Percentiles rank a stretch among this genome's conserved stretches.
phyloP scores from a whole-genome alignment of 176 grass and related monocot species.

The Bonia amplexicaulis region DNA sequence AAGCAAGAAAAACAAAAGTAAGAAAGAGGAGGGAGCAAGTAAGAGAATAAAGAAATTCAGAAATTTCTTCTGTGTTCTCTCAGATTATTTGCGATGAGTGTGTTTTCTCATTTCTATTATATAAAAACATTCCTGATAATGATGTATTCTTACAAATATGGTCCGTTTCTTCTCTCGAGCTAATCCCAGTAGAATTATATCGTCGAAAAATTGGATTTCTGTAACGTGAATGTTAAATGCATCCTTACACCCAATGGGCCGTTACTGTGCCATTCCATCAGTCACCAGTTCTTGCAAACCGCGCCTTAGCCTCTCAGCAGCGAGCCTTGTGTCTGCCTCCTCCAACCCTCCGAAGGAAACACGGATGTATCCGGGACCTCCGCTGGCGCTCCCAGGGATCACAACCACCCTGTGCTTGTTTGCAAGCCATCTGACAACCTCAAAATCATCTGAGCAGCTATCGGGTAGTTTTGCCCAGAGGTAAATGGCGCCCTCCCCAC shows the following conservation, averaged over 20 bases:
- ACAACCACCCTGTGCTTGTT: constrained; percentile 64
- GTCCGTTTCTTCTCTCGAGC: neutral
- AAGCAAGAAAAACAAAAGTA: too few relatives aligned
- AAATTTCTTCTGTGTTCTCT: too few relatives aligned
- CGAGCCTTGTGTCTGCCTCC: constrained; percentile 59
- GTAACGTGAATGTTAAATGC: neutral
- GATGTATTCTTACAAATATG: neutral
- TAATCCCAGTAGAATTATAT: constrained; percentile 23
- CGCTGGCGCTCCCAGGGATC: constrained; percentile 76
- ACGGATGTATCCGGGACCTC: constrained; percentile 57
- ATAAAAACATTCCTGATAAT: neutral
- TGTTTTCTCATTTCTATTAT: neutral
- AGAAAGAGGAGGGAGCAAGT: too few relatives aligned
- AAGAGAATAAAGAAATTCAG: too few relatives aligned
- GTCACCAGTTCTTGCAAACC: constrained; percentile 77
- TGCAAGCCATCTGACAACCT: constrained; percentile 85
- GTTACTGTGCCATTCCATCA: constrained; percentile 69
- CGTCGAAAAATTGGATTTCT: constrained; percentile 14
- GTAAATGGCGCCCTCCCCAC: constrained; percentile 91
- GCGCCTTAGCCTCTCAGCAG: constrained; percentile 47
- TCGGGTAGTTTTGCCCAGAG: constrained; percentile 95
- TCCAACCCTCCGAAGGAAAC: constrained; percentile 85
- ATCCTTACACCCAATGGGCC: constrained; percentile 12
- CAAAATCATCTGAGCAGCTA: constrained; percentile 61
- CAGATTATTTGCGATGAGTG: too few relatives aligned